These are phyloP conservation scores for Phytopythium aichiense DNA, from an alignment of 352 stramenopile species.

Conservation along the genomic window DNA sequence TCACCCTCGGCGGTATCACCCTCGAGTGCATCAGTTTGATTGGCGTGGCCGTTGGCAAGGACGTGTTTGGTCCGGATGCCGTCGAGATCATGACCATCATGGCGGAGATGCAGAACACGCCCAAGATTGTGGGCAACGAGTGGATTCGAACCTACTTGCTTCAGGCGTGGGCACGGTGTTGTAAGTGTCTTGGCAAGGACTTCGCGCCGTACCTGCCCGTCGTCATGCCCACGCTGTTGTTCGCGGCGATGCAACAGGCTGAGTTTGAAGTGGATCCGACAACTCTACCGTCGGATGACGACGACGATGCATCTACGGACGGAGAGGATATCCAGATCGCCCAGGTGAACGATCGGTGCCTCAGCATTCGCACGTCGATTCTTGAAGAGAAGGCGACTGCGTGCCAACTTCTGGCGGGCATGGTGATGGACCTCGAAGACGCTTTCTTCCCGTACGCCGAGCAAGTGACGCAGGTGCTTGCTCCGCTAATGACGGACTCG, in stretches of 20 bases:
- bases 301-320: conserved; percentile 55
- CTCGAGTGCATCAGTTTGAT: conserved; percentile 84
- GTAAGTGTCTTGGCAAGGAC: conserved; percentile 67
- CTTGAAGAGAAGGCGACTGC: conserved; percentile 83
- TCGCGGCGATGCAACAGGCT: conserved; percentile 72
- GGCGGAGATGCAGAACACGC: conserved; percentile 81
- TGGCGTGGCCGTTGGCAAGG: conserved; percentile 67
- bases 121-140: conserved; percentile 73
- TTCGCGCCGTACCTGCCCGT: conserved; percentile 77
- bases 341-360: conserved; percentile 76
- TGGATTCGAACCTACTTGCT: conserved; percentile 81
- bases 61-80: conserved; percentile 65
- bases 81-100: conserved; percentile 81
- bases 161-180: conserved; percentile 75
- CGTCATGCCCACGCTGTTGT: conserved; percentile 79
- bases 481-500: conserved; percentile 76
- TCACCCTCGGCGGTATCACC: conserved; percentile 81
- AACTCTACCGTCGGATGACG: conserved; percentile 43
- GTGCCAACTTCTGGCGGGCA: conserved; percentile 70
- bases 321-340: conserved; percentile 80
- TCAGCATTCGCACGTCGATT: conserved; percentile 81
- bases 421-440: conserved; percentile 77
- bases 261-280: conserved; percentile 79
- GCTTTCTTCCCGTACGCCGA: conserved; percentile 85
- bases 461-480: conserved; percentile 80